phyloP scores from a whole-genome alignment of 2,329 filamentous ascomycete species.

The Pseudogymnoascus pannorum region DNA sequence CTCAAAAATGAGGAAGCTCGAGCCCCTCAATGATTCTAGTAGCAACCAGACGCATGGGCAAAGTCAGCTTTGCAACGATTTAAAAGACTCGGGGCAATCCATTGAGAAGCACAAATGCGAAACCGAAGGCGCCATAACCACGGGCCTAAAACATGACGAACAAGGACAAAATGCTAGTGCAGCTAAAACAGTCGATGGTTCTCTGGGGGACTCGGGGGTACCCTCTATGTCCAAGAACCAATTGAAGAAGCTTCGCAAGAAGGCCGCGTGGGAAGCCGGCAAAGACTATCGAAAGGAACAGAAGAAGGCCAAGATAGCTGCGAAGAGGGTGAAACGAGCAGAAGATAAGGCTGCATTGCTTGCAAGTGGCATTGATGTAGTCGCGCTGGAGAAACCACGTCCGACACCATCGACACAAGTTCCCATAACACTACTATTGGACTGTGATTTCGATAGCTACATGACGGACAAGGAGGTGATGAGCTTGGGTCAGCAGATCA shows the following conservation, averaged over 20 bases:
- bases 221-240: slow-evolving; percentile 72
- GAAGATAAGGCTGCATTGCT: slow-evolving; percentile 38
- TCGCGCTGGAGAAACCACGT: slow-evolving; percentile 21
- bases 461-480: slow-evolving; percentile 84
- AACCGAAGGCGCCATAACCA: not conserved
- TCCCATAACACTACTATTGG: slow-evolving; percentile 74
- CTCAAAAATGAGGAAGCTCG: slow-evolving; percentile 25
- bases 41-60: not conserved
- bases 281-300: slow-evolving; percentile 50
- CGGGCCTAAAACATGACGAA: not conserved
- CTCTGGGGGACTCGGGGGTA: not conserved
- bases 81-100: not conserved
- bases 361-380: slow-evolving; percentile 29
- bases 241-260: slow-evolving; percentile 67
- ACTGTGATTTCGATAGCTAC: slow-evolving; percentile 85
- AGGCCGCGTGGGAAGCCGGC: slow-evolving; percentile 68
- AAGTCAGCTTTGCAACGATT: not conserved
- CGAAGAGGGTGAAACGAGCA: slow-evolving; percentile 43
- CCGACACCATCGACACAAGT: slow-evolving; percentile 42
- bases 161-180: slow-evolving; percentile 2
- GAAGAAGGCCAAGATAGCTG: slow-evolving; percentile 45
- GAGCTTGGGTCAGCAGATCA: slow-evolving; percentile 77
- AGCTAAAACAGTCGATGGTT: not conserved
- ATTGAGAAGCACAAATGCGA: not conserved
- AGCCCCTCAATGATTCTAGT: slow-evolving; percentile 4